Percentiles rank a stretch among this genome's conserved stretches.
phyloP scores from a whole-genome alignment of 352 stramenopile species.

The Phytophthora foliorum region DNA sequence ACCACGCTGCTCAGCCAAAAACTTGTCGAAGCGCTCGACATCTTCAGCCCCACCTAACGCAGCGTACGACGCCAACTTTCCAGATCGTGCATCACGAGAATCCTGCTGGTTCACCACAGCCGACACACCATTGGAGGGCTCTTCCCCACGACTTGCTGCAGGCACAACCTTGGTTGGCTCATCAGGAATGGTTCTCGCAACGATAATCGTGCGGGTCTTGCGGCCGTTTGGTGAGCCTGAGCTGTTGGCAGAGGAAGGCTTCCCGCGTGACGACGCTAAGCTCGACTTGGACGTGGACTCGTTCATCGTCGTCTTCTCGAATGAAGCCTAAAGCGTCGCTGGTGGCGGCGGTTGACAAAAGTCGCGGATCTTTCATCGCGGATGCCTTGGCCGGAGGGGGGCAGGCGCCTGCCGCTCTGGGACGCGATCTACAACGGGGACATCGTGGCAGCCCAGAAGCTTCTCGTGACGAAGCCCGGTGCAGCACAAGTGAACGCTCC shows the following conservation, averaged over 20 bases:
- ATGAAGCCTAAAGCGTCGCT: conserved; percentile 18
- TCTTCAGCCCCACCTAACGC: conserved; percentile 68
- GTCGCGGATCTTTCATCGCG: conserved; percentile 23
- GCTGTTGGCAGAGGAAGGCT: conserved; percentile 50
- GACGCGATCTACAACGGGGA: conserved; percentile 69
- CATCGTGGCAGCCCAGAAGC: conserved; percentile 41
- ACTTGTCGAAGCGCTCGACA: conserved; percentile 69
- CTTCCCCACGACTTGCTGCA: conserved; percentile 11
- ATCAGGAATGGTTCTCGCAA: conserved; percentile 52
- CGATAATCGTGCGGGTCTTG: conserved; percentile 66
- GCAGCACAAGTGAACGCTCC: conserved; percentile 58
- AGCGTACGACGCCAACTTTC: conserved; percentile 68
- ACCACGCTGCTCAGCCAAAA: conserved; percentile 54
- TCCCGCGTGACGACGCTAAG: conserved; percentile 34
- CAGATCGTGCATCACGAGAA: conserved; percentile 40
- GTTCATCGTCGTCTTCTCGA: conserved; percentile 42
- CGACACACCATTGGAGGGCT: background rate
- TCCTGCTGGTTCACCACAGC: conserved; percentile 26
- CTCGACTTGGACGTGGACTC: conserved; percentile 54
- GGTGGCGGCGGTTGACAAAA: conserved; percentile 26
- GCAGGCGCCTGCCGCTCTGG: conserved; percentile 58
- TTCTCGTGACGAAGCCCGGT: conserved; percentile 40
- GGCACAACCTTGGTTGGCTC: conserved; percentile 5
- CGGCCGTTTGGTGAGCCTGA: conserved; percentile 15
- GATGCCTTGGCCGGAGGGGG: conserved; percentile 55